Evolutionary conservation across 768 basidiomycete genomes (phyloP), one percentile per base, ranked within the genome.

Genomic region (Lactifluus volemus): DNA sequence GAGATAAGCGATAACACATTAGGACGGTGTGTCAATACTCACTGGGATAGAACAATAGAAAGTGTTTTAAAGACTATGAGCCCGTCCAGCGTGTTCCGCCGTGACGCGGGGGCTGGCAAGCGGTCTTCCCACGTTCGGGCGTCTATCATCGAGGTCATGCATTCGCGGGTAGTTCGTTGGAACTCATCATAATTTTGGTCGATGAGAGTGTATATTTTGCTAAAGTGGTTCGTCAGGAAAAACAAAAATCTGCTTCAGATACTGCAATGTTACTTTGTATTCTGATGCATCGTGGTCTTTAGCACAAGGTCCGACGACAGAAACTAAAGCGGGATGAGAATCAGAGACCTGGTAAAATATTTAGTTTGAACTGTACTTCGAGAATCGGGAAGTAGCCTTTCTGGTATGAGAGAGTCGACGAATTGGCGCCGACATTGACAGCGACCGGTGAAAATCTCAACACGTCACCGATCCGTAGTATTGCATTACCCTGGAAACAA

Each of bases 401-500:
- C 63, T 74, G 71, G 57, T 72, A 76, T 7, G 74, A 72, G 25
- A 75, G 60, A 0, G 48, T 55, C 12, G 39, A 50, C 0, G 47
- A 42, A 1, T 44, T 42, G 5, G 48, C 30, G 9, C 66, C 71
- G 2, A 64, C 65, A 34, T 53, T 41, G 38, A 60, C 53, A 32
- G 63, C 51, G 11, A 73, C 70, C 0, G 65, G 55, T 3, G 52
- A n/a, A 39, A 60, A 72, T 5, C 64, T 50, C 30, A 75, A 49
- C 49, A 74, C 70, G n/a, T 73, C 71, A n/a, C 69, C 67, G 6
- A 75, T 65, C 3, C 72, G 65, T 4, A 67, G 17, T 25, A 74
- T 59, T 0, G 66, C 72, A 34, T 73, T 67, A 11, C 67, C 65
- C 70, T 71, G 49, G 34, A 36, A 15, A 61, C 25, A 25, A 39